Evolutionary conservation across 83 land plant genomes (phyloP).

Genomic region (Diphasiastrum complanatum): DNA sequence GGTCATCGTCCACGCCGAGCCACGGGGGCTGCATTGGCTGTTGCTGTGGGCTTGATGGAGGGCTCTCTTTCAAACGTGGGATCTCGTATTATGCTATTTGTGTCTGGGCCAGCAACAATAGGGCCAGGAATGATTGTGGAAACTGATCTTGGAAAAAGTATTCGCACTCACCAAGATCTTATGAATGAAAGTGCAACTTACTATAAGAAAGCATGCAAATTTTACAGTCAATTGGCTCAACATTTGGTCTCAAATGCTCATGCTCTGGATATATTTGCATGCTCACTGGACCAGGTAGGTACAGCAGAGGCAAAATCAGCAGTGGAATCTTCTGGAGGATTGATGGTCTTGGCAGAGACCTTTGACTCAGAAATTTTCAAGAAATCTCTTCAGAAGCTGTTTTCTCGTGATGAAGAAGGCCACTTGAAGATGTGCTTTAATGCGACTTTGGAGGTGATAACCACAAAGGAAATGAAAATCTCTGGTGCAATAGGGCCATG

Average conservation of each 20-base stretch:
- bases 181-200: conserved; percentile 52
- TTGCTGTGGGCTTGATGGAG: conserved; percentile 70
- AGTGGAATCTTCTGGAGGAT: conserved; percentile 78
- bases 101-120: conserved; percentile 79
- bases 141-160: conserved; percentile 52
- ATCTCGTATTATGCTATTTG: conserved; percentile 82
- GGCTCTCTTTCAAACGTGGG: conserved; percentile 54
- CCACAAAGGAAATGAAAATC: conserved; percentile 71
- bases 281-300: conserved; percentile 95
- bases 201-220: conserved; percentile 49
- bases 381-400: conserved; percentile 65
- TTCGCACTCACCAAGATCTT: conserved; percentile 79
- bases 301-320: conserved; percentile 64
- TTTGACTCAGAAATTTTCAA: conserved; percentile 83
- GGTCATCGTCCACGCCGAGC: conserved; percentile 66
- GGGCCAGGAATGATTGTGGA: conserved; percentile 87
- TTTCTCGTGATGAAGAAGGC: conserved; percentile 57
- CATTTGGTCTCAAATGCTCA: conserved; percentile 49
- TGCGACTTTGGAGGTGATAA: conserved; percentile 81
- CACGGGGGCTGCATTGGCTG: conserved; percentile 83
- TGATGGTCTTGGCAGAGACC: conserved; percentile 74
- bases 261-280: conserved; percentile 88
- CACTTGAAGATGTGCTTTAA: conserved; percentile 76
- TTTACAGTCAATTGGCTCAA: conserved; percentile 51
- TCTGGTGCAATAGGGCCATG: conserved; percentile 97